Evolutionary conservation across 139 green algal genomes (phyloP), one percentile per base, ranked within the genome.

Genomic region (Astrephomene gubernaculifera): DNA sequence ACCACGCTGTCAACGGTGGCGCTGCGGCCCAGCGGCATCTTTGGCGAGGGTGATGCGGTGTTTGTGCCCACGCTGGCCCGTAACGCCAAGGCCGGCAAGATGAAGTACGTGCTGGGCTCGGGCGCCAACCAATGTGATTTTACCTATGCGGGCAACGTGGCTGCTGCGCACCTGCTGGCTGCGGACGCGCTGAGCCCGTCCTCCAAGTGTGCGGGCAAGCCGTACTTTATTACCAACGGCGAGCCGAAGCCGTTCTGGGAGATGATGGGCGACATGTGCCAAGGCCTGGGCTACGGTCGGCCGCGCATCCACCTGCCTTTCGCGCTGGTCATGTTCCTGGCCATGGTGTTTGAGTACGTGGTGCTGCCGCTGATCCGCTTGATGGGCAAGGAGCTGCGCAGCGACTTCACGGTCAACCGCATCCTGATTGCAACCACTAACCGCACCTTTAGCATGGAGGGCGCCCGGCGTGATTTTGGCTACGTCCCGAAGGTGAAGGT

Each of bases 141-240:
- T 76, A 98, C 96, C 0, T 98, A 98, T 76, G 96, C 95, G 7
- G 96, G 94, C 81, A 98, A 98, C 75, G 95, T 98, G 38, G 96
- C 95, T 8, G 89, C 96, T 45, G 92, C 92, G 27, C 92, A 96
- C 67, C 29, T 95, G 12, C 85, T 89, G 87, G 95, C 95, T 7
- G 95, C 91, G 0, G 92, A 92, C 0, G 87, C 83, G 39, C 86
- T 96, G 67, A 10, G 27, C 10, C 43, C 54, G 27, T 71, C 70
- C 44, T 90, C 86, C n/a, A 52, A 65, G 0, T 44, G 93, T 2
- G 93, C 92, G 8, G 96, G 95, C 36, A 81, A 94, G 57, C 80
- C 96, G 24, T 98, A 95, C 83, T 98, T 98, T 78, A 93, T 98
- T 67, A 98, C 95, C 63, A 98, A 98, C 78, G 89, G 91, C 49